Conservation (phyloP, 2,329 filamentous ascomycete species). For the Xylariaceae sp. region DNA sequence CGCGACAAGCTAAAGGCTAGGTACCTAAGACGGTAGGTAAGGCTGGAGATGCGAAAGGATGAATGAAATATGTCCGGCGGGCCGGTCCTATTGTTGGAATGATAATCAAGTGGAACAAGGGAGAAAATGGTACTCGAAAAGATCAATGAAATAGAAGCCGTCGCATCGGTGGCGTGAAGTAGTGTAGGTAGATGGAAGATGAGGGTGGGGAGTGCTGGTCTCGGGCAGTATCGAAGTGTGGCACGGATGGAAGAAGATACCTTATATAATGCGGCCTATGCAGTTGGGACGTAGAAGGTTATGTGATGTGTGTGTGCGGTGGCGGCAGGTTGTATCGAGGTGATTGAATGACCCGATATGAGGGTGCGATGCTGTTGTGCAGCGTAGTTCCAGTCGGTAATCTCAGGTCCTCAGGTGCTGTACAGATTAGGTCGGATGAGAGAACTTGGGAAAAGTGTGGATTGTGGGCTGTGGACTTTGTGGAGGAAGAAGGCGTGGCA, state of each 20-base stretch:
- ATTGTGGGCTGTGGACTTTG: too few species aligned
- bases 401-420: too few species aligned
- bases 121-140: background rate
- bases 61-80: too few species aligned
- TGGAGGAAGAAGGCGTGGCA: background rate
- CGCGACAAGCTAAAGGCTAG: background rate
- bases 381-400: background rate
- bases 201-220: background rate
- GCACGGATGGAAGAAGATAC: background rate
- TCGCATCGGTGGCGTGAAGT: background rate
- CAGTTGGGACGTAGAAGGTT: too few species aligned
- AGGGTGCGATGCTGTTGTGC: background rate
- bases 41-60: background rate
- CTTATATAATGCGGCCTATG: background rate
- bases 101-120: background rate
- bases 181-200: background rate
- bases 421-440: background rate
- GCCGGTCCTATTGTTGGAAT: background rate
- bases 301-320: too few species aligned
- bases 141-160: background rate
- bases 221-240: background rate
- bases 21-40: background rate
- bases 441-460: background rate
- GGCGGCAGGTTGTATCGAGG: too few species aligned
- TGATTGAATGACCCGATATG: background rate